These are phyloP conservation scores for Lachnellula subtilissima DNA, from an alignment of 2,329 filamentous ascomycete genomes.

Conservation along the genomic window DNA sequence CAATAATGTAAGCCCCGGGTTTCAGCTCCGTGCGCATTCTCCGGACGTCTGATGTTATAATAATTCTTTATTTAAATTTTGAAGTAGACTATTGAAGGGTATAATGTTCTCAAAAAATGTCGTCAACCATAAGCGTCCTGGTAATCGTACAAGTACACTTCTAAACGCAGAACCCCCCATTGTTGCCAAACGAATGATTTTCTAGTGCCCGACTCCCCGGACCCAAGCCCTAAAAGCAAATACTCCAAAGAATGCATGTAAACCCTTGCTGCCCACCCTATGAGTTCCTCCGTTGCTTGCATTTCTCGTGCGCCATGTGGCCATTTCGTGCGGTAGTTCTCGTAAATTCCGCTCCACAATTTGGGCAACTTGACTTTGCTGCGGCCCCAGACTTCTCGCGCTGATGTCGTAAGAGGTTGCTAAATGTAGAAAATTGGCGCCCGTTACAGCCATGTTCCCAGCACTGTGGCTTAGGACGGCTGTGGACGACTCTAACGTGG, in stretches of 20 bases:
- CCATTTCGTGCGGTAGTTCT: slow-evolving; percentile 84
- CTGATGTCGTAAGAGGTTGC: slow-evolving; percentile 88
- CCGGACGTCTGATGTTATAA: background rate
- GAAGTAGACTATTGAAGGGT: slow-evolving; percentile 18
- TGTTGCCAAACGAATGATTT: slow-evolving; percentile 17
- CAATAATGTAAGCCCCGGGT: background rate
- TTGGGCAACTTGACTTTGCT: slow-evolving; percentile 80
- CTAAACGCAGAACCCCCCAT: background rate
- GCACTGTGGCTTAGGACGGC: slow-evolving; percentile 87
- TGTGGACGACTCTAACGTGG: slow-evolving; percentile 65
- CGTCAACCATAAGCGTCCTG: slow-evolving; percentile 4
- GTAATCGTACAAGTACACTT: background rate
- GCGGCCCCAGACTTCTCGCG: slow-evolving; percentile 91
- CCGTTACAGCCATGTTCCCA: slow-evolving; percentile 98
- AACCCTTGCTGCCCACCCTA: slow-evolving; percentile 17
- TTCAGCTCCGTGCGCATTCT: slow-evolving; percentile 1
- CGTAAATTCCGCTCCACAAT: slow-evolving; percentile 91
- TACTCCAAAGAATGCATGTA: slow-evolving; percentile 13
- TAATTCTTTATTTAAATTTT: slow-evolving; percentile 1
- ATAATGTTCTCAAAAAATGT: slow-evolving; percentile 6
- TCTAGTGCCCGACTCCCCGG: slow-evolving; percentile 3
- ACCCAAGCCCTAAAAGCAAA: slow-evolving; percentile 3
- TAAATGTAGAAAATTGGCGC: slow-evolving; percentile 92
- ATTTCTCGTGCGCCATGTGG: slow-evolving; percentile 83
- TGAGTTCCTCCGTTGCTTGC: slow-evolving; percentile 64